Percentiles rank a stretch among this genome's conserved stretches.
These are phyloP conservation scores for Turritis glabra DNA, from an alignment of 345 rosid species.

Conservation along the genomic window DNA sequence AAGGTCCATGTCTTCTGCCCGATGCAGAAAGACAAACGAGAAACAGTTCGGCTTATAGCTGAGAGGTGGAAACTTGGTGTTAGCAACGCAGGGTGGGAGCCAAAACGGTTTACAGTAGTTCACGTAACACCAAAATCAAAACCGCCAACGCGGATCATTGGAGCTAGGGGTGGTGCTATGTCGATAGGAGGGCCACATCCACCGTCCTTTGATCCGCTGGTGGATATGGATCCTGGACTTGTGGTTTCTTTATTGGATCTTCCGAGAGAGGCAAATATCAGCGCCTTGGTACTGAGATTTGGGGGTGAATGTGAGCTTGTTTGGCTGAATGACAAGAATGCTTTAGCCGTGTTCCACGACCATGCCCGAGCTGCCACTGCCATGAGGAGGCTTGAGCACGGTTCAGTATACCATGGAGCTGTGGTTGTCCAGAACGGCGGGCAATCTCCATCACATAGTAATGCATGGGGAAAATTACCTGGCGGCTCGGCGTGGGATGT, in stretches of 20 bases:
- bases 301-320: slow-evolving; percentile 97
- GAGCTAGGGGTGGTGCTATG: slow-evolving; percentile 56
- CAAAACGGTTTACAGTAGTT: slow-evolving; percentile 79
- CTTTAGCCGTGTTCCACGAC: slow-evolving; percentile 83
- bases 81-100: slow-evolving; percentile 86
- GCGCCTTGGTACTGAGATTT: slow-evolving; percentile 77
- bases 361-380: slow-evolving; percentile 99
- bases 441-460: slow-evolving; percentile 43
- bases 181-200: slow-evolving; percentile 50
- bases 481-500: slow-evolving; percentile 29
- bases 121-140: slow-evolving; percentile 79
- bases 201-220: slow-evolving; percentile 67
- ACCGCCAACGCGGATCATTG: slow-evolving; percentile 73
- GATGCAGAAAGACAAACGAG: slow-evolving; percentile 91
- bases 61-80: slow-evolving; percentile 96
- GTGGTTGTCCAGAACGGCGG: slow-evolving; percentile 51
- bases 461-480: slow-evolving; percentile 62
- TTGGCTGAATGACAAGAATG: slow-evolving; percentile 95
- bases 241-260: slow-evolving; percentile 85
- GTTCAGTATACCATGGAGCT: slow-evolving; percentile 79
- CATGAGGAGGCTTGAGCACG: slow-evolving; percentile 93
- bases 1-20: slow-evolving; percentile 94
- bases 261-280: slow-evolving; percentile 87
- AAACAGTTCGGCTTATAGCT: slow-evolving; percentile 79
- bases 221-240: slow-evolving; percentile 96